phyloP scores from a whole-genome alignment of 805 yeast genomes.

The Nakazawaea ambrosiae region DNA sequence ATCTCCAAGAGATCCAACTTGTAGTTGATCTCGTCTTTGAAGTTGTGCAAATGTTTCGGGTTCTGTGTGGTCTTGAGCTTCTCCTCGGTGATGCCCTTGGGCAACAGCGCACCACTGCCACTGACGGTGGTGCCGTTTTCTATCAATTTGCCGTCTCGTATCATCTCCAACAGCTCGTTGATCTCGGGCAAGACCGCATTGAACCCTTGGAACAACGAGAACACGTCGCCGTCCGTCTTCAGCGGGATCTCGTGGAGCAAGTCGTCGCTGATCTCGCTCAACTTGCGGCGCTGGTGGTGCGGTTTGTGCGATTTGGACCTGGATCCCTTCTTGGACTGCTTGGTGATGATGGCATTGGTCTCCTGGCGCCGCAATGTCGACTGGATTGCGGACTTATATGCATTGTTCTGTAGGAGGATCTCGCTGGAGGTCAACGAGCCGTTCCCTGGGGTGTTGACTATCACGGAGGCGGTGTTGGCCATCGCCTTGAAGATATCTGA shows the following conservation, averaged over 20 bases:
- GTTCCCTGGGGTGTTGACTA: constrained; percentile 26
- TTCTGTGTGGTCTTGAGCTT: constrained; percentile 37
- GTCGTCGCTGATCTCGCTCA: constrained; percentile 55
- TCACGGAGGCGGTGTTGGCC: constrained; percentile 49
- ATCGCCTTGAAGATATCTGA: constrained; percentile 36
- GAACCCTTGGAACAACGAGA: constrained; percentile 66
- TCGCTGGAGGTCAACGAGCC: constrained; percentile 11
- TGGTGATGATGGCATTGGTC: constrained; percentile 16
- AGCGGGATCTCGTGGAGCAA: constrained; percentile 47
- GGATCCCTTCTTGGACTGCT: constrained; percentile 15
- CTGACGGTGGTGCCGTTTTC: not conserved
- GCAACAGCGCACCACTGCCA: constrained; percentile 17
- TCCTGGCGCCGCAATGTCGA: constrained; percentile 32
- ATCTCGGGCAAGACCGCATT: constrained; percentile 48
- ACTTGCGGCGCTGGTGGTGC: constrained; percentile 11
- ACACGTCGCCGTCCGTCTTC: constrained; percentile 18
- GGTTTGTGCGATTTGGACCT: constrained; percentile 3
- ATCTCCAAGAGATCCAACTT: constrained; percentile 51
- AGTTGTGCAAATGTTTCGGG: constrained; percentile 27
- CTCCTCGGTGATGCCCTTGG: constrained; percentile 33
- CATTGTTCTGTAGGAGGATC: constrained; percentile 17
- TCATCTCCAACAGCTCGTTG: constrained; percentile 32
- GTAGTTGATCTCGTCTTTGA: constrained; percentile 32
- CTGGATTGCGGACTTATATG: constrained; percentile 38
- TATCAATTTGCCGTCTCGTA: constrained; percentile 16